Percentiles rank a stretch among this genome's conserved stretches.
Evolutionary conservation across 139 green algal genomes (phyloP).

Genomic region (Auxenochlorella pyrenoidosa): DNA sequence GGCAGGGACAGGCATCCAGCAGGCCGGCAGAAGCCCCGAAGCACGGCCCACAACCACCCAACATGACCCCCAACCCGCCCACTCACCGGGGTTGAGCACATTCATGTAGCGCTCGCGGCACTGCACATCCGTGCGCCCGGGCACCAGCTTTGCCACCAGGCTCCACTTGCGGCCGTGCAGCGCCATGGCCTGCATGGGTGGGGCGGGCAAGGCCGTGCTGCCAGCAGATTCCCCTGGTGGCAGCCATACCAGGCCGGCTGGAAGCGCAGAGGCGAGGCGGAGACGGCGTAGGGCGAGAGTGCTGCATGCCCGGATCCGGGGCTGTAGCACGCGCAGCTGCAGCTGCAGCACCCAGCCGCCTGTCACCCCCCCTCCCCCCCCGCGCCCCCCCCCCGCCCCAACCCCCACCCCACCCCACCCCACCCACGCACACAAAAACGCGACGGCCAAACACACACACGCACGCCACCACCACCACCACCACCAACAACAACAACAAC

Average conservation of each 20-base stretch:
- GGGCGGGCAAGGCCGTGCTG: not conserved
- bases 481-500: not conserved
- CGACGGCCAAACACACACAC: too few species aligned
- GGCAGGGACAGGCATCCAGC: not conserved
- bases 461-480: not conserved
- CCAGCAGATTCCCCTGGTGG: not conserved
- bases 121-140: slow-evolving; percentile 46
- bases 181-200: slow-evolving; percentile 27
- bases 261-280: too few species aligned
- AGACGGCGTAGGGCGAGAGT: too few species aligned
- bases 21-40: too few species aligned
- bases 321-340: not conserved
- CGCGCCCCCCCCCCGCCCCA: not conserved
- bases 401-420: too few species aligned
- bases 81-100: slow-evolving; percentile 40
- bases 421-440: too few species aligned
- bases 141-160: slow-evolving; percentile 43
- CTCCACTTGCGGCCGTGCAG: slow-evolving; percentile 49
- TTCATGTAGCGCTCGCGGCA: slow-evolving; percentile 45
- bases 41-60: too few species aligned
- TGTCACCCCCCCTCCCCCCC: not conserved
- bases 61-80: not conserved
- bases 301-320: too few species aligned
- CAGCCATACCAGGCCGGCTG: too few species aligned
- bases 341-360: too few species aligned